Evolutionary conservation across 2,329 filamentous ascomycete species (phyloP), one percentile per base, ranked within the genome.

Genomic region (Blastomyces gilchristii): DNA sequence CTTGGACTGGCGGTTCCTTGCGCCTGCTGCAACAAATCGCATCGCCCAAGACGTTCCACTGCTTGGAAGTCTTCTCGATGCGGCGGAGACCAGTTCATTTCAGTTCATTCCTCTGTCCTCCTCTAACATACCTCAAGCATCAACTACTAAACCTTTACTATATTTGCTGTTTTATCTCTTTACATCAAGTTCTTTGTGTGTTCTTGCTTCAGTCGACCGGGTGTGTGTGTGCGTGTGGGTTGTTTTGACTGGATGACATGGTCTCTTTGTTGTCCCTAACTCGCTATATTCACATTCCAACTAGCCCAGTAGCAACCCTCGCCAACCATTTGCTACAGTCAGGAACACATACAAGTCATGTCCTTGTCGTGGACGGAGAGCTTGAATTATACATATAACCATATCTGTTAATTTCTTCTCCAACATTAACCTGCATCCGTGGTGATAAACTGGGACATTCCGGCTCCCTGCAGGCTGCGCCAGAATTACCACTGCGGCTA

Each of bases 111-210:
- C 37, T 39, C 37, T 39, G 9, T 39, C 22, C 12, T 25, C 25
- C 9, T 28, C 22, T 52, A 12, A 52, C 28, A 2, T 31, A 4
- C 22, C 49, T 52, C 49, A 52, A 2, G 16, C 50, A 53, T n/a
- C 50, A 25, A 49, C n/a, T 25, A 49, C n/a, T 25, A 49, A 49
- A n/a, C 11, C 9, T 22, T 49, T 25, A n/a, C 47, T 49, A 25
- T 49, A 25, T 49, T 49, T n/a, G 14, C 37, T 45, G 43, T 28
- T 9, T 52, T 28, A 28, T 54, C 28, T 39, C 7, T 39, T 56
- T 39, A 56, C 53, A n/a, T n/a, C 34, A 39, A 39, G 57, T 47
- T 47, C 57, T 58, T 45, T 58, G 41, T 58, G 41, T 58, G 56
- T 28, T 31, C 12, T 45, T 45, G 9, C 12, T 28, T 45, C 3